Evolutionary conservation across 495 filamentous ascomycete species (phyloP), one percentile per base, ranked within the genome.

Genomic region (Jackrogersella multiformis): DNA sequence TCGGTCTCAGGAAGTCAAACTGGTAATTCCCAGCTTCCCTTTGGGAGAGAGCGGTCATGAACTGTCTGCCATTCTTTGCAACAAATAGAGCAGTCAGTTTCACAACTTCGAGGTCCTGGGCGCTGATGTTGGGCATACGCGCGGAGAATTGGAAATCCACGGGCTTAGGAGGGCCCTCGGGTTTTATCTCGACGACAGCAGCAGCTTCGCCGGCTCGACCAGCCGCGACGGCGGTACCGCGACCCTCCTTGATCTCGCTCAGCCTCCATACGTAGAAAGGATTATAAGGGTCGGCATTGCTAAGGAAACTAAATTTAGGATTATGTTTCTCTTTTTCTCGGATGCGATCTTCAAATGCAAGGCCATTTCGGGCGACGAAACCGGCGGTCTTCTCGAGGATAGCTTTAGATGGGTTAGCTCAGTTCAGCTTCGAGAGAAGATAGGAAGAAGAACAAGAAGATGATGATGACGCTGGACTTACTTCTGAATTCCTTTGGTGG

Each of bases 361-460:
- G 63, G 18, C 93, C 93, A 75, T 97, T 89, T 77, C 90, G 89
- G 71, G 88, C 89, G 39, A 97, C 93, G 74, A 94, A 97, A 16
- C 93, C 93, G 30, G 94, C 94, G n/a, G 94, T 97, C 79, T 96
- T 97, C 76, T 97, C 94, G 70, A 97, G 88, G 66, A 94, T 90
- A 72, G 90, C 89, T 77, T 82, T 85, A 0, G 88, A 88, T 61
- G 90, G 75, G 21, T 93, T 85, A 59, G 91, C 81, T 56, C 87
- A 61, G 82, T 79, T 12, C 35, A n/a, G 38, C 1, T 32, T 41
- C 0, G n/a, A n/a, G n/a, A n/a, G n/a, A n/a, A n/a, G n/a, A n/a
- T n/a, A n/a, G n/a, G n/a, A n/a, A n/a, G n/a, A n/a, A n/a, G n/a
- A n/a, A n/a, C n/a, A n/a, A n/a, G n/a, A n/a, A n/a, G n/a, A n/a